phyloP scores from a whole-genome alignment of 139 green algal genomes.

The Volvox reticuliferus region DNA sequence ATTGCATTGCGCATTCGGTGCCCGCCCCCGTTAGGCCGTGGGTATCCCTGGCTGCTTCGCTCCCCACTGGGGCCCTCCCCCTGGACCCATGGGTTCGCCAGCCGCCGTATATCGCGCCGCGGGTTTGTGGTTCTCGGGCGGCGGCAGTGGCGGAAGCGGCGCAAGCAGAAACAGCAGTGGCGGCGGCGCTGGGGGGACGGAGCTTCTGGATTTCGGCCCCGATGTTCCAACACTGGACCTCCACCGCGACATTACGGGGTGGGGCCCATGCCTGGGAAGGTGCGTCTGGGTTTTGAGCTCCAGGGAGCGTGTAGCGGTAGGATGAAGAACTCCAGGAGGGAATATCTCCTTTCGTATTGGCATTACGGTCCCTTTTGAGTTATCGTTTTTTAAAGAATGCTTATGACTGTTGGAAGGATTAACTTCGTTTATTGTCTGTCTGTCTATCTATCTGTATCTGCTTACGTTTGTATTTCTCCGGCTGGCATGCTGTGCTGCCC shows the following conservation, averaged over 20 bases:
- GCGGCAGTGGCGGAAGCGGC: not conserved
- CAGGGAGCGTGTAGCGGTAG: too few relatives aligned
- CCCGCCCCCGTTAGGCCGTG: constrained; percentile 12
- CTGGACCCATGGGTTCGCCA: not conserved
- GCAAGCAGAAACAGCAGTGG: not conserved
- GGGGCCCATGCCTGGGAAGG: constrained; percentile 28
- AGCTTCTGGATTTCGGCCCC: constrained; percentile 18
- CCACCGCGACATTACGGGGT: constrained; percentile 4
- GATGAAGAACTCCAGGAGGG: too few relatives aligned
- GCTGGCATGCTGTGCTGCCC: too few relatives aligned
- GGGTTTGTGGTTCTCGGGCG: not conserved
- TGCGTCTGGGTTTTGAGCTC: not conserved
- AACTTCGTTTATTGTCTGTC: too few relatives aligned
- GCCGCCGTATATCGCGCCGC: not conserved
- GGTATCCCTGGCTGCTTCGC: not conserved
- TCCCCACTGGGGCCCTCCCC: not conserved
- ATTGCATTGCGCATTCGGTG: too few relatives aligned
- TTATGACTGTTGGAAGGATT: too few relatives aligned
- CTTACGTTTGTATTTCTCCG: too few relatives aligned
- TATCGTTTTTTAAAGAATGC: too few relatives aligned
- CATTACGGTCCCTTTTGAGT: too few relatives aligned
- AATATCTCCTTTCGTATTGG: too few relatives aligned
- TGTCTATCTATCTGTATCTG: too few relatives aligned
- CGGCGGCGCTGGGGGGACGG: not conserved
- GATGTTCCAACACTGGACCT: constrained; percentile 27